Percentiles rank a stretch among this genome's conserved stretches.
phyloP scores from a whole-genome alignment of 78 protist genomes.

The slime mould (Dictyostelium discoideum) region DNA sequence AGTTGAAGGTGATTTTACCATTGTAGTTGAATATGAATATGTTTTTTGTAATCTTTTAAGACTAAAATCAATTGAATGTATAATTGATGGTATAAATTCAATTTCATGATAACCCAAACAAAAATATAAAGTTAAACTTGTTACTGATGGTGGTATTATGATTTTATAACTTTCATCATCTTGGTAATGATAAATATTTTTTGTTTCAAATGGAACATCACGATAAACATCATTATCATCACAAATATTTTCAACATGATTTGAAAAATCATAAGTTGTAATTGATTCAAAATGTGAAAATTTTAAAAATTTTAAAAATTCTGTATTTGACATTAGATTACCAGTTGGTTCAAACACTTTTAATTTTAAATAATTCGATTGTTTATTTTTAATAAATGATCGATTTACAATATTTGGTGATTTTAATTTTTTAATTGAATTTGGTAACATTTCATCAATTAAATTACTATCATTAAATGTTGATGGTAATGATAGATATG shows the following conservation, averaged over 20 bases:
- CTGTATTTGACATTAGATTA: not conserved
- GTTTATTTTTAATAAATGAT: no score
- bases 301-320: no score
- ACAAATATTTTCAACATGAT: not conserved
- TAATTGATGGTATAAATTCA: not conserved
- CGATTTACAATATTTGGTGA: not conserved
- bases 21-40: no score
- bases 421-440: not conserved
- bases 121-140: not conserved
- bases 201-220: not conserved
- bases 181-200: not conserved
- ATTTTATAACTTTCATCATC: not conserved
- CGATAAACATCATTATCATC: not conserved
- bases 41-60: not conserved
- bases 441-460: not conserved
- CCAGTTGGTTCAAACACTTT: not conserved
- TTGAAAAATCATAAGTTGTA: not conserved
- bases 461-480: not conserved
- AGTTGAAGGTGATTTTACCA: not conserved
- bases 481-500: not conserved
- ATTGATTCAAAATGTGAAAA: not conserved
- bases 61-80: not conserved
- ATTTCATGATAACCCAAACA: not conserved
- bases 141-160: not conserved
- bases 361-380: not conserved